Conservation (phyloP, 2,329 filamentous ascomycete species). For the Trichoderma koningii region DNA sequence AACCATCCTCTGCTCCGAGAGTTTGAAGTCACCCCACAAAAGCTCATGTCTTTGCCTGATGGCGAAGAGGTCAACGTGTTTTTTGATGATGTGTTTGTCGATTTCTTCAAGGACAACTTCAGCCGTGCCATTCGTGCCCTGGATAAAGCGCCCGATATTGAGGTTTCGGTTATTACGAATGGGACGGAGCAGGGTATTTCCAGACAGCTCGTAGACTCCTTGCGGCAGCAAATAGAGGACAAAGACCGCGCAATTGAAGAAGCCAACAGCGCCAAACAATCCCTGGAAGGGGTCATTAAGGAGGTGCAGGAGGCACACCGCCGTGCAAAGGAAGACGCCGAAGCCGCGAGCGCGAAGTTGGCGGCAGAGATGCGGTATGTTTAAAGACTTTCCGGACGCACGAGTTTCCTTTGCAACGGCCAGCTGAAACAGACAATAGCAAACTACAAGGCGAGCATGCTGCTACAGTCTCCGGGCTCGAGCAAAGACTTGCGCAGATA, state of each 20-base stretch:
- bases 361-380: conserved; percentile 57
- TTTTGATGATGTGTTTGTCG: conserved; percentile 83
- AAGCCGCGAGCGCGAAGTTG: conserved; percentile 34
- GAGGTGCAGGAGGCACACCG: conserved; percentile 75
- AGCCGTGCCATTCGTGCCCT: conserved; percentile 81
- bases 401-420: conserved; percentile 2
- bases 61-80: conserved; percentile 73
- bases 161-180: conserved; percentile 78
- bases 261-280: conserved; percentile 48
- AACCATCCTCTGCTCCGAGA: conserved; percentile 79
- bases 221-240: conserved; percentile 75
- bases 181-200: conserved; percentile 87
- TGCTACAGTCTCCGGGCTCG: conserved; percentile 32
- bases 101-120: conserved; percentile 96
- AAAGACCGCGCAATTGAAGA: conserved; percentile 59
- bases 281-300: conserved; percentile 58
- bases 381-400: not conserved
- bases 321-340: conserved; percentile 60
- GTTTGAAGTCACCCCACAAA: conserved; percentile 83
- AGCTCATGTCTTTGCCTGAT: conserved; percentile 50
- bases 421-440: conserved; percentile 32
- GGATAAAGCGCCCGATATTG: conserved; percentile 85
- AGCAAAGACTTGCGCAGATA: conserved; percentile 30
- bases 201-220: conserved; percentile 84
- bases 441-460: conserved; percentile 40